Evolutionary conservation across 192 early-diverging fungal genomes (phyloP).

Genomic region (Powellomyces hirtus): DNA sequence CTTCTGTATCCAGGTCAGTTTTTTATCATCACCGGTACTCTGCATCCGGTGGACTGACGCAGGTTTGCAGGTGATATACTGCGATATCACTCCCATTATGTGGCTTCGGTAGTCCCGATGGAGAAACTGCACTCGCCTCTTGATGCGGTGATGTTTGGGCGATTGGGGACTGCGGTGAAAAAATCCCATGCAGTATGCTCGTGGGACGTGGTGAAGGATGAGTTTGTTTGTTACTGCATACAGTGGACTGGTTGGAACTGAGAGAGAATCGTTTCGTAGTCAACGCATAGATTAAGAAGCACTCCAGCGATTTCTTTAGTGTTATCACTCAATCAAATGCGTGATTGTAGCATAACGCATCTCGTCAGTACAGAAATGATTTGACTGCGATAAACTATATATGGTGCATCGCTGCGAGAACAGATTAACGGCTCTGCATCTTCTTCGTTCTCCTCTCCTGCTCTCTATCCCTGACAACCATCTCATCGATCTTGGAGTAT

Average conservation of each 20-base stretch:
- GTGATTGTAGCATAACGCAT: too few species aligned
- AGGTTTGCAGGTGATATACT: slow-evolving; percentile 50
- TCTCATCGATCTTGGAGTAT: slow-evolving; percentile 37
- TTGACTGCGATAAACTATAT: too few species aligned
- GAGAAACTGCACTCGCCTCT: slow-evolving; percentile 36
- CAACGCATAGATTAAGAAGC: too few species aligned
- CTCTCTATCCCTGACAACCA: slow-evolving; percentile 40
- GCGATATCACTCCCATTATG: slow-evolving; percentile 65
- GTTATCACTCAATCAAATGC: too few species aligned
- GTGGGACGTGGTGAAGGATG: slow-evolving; percentile 28
- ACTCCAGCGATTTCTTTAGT: too few species aligned
- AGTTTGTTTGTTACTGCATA: slow-evolving; percentile 35
- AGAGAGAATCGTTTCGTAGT: too few species aligned
- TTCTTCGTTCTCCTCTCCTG: slow-evolving; percentile 29
- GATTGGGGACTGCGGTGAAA: slow-evolving; percentile 72
- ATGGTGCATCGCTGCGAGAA: too few species aligned
- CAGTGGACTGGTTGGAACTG: slow-evolving; percentile 54
- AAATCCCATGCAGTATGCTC: slow-evolving; percentile 65
- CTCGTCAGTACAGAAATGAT: too few species aligned
- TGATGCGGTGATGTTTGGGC: slow-evolving; percentile 57
- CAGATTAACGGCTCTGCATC: slow-evolving; percentile 10
- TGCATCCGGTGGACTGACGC: too few species aligned
- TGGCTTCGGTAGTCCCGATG: slow-evolving; percentile 49
- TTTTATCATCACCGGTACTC: neutral
- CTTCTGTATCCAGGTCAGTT: slow-evolving; percentile 66